Conservation (phyloP, 768 basidiomycete genomes). For the Cubamyces sp. region DNA sequence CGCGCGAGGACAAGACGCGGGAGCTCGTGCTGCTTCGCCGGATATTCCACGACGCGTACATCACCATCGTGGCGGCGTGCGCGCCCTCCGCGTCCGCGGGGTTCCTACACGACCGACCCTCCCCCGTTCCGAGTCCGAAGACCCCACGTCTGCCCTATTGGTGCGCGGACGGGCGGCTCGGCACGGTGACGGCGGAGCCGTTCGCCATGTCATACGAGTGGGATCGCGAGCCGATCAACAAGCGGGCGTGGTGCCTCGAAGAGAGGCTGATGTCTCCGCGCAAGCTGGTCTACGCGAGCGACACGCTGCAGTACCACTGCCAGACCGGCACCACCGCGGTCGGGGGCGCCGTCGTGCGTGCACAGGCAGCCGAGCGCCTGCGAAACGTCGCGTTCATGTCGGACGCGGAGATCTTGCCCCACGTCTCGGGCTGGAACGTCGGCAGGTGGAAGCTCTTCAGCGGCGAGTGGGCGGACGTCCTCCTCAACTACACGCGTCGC, state of each 20-base stretch:
- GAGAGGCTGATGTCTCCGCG: slow-evolving; percentile 18
- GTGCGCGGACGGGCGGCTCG: slow-evolving; percentile 4
- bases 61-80: slow-evolving; percentile 20
- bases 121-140: background rate
- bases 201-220: slow-evolving; percentile 8
- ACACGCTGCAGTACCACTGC: slow-evolving; percentile 22
- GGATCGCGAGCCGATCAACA: slow-evolving; percentile 4
- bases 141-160: slow-evolving; percentile 7
- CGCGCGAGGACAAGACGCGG: slow-evolving; percentile 3
- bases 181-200: slow-evolving; percentile 3
- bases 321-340: slow-evolving; percentile 1
- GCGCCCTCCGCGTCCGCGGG: slow-evolving; percentile 5
- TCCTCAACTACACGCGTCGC: slow-evolving; percentile 15
- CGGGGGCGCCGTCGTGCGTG: slow-evolving; percentile 9
- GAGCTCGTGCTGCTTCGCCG: slow-evolving; percentile 6
- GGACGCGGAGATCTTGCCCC: background rate
- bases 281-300: slow-evolving; percentile 8
- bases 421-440: background rate
- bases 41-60: slow-evolving; percentile 12
- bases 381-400: slow-evolving; percentile 2
- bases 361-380: background rate
- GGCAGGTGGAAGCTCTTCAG: background rate
- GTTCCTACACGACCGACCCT: slow-evolving; percentile 13
- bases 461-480: slow-evolving; percentile 3
- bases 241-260: slow-evolving; percentile 19